Conservation (phyloP, 164 flowering plant genomes). For the Buxus sempervirens region DNA sequence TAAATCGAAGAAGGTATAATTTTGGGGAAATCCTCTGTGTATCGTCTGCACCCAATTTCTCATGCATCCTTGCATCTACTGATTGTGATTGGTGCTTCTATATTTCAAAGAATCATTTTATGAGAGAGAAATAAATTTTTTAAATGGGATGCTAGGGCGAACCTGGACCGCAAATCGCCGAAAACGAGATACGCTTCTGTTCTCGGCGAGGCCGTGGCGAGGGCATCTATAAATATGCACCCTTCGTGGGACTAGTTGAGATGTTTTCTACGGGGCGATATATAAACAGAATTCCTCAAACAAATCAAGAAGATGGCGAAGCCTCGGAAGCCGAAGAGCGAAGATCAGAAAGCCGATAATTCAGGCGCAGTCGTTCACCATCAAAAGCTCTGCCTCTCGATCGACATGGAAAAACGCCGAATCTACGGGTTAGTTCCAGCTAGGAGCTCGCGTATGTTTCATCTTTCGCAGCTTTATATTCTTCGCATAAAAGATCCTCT, state of each 20-base stretch:
- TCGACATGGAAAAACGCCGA: slow-evolving; percentile 63
- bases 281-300: background rate
- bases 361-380: slow-evolving; percentile 69
- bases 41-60: no score
- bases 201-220: background rate
- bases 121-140: no score
- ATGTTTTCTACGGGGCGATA: background rate
- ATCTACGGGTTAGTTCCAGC: slow-evolving; percentile 60
- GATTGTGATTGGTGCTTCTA: no score
- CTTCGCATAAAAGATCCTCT: background rate
- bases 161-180: no score
- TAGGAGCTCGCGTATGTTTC: background rate
- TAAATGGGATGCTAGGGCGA: no score
- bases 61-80: no score
- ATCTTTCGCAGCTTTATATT: background rate
- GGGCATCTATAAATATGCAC: background rate
- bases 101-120: no score
- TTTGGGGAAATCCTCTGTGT: no score
- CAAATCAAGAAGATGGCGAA: slow-evolving; percentile 61
- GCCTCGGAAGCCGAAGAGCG: slow-evolving; percentile 76
- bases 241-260: no score
- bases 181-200: no score
- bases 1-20: no score
- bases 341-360: slow-evolving; percentile 49
- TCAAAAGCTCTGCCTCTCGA: slow-evolving; percentile 90